Conservation (phyloP, 768 basidiomycete species). For the Hirschioporus abietinus region DNA sequence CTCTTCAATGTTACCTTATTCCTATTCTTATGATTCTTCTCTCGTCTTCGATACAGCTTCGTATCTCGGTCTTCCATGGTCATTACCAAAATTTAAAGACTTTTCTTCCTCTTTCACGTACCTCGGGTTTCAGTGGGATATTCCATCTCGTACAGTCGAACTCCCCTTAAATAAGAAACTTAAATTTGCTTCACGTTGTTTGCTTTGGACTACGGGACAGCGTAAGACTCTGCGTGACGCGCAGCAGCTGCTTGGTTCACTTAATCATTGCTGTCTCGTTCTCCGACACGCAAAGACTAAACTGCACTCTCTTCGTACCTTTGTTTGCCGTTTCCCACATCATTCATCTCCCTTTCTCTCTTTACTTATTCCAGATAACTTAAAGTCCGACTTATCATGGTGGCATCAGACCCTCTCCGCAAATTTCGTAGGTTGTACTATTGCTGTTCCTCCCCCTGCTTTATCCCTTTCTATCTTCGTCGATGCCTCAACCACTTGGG, state of each 20-base stretch:
- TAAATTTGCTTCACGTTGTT: slow-evolving; percentile 17
- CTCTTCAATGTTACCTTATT: not conserved
- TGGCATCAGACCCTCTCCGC: not conserved
- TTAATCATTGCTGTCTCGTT: slow-evolving; percentile 31
- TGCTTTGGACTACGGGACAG: not conserved
- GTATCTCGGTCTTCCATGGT: slow-evolving; percentile 4
- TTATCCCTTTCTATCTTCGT: slow-evolving; percentile 28
- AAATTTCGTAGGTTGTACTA: not conserved
- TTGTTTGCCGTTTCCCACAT: not conserved
- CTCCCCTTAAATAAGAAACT: slow-evolving; percentile 28
- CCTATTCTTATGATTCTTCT: not conserved
- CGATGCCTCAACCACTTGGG: slow-evolving; percentile 35
- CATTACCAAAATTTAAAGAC: not conserved
- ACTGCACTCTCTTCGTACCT: slow-evolving; percentile 9
- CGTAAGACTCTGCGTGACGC: not conserved
- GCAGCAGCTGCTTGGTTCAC: slow-evolving; percentile 2
- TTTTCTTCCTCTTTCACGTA: slow-evolving; percentile 20
- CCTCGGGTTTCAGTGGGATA: slow-evolving; percentile 28
- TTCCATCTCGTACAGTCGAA: slow-evolving; percentile 21
- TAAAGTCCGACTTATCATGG: not conserved
- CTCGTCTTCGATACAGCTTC: slow-evolving; percentile 2
- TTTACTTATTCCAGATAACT: not conserved
- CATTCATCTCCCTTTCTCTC: not conserved
- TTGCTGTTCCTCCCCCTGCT: slow-evolving; percentile 9
- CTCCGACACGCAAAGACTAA: slow-evolving; percentile 25